Evolutionary conservation across 106 monocot species (phyloP).

Genomic region (Dendrobium huoshanense): DNA sequence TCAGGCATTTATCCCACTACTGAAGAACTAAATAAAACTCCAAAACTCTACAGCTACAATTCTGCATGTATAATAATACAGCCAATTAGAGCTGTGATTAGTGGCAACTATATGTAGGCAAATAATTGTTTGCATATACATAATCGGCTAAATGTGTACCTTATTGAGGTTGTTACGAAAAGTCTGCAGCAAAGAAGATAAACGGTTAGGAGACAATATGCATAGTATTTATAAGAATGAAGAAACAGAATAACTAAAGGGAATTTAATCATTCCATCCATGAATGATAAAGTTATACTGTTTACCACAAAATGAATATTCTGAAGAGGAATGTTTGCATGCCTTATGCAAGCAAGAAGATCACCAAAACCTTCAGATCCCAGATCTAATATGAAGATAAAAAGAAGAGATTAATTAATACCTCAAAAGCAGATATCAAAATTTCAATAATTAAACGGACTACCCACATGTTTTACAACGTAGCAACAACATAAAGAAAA

Average conservation of each 20-base stretch:
- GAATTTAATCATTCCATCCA: background rate
- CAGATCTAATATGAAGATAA: constrained; percentile 41
- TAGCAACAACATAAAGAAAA: background rate
- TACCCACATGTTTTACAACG: background rate
- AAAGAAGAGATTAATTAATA: background rate
- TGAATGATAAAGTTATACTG: background rate
- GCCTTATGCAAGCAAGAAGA: constrained; percentile 95
- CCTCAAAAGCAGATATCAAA: background rate
- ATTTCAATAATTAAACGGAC: background rate
- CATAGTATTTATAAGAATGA: background rate
- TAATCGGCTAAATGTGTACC: constrained; percentile 29
- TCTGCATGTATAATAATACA: constrained; percentile 4
- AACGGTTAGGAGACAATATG: constrained; percentile 1
- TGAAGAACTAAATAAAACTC: background rate
- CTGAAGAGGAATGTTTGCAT: constrained; percentile 68
- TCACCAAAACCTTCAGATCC: constrained; percentile 86
- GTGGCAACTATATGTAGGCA: background rate
- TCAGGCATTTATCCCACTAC: no score
- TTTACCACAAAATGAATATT: constrained; percentile 99
- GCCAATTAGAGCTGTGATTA: background rate
- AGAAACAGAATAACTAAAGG: background rate
- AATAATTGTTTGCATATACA: background rate
- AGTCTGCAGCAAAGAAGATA: constrained; percentile 52
- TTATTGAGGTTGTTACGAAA: constrained; percentile 96
- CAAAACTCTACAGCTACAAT: background rate